Base-by-base conservation (phyloP, 306 rosid species). In the Dryas alaskensis region DNA sequence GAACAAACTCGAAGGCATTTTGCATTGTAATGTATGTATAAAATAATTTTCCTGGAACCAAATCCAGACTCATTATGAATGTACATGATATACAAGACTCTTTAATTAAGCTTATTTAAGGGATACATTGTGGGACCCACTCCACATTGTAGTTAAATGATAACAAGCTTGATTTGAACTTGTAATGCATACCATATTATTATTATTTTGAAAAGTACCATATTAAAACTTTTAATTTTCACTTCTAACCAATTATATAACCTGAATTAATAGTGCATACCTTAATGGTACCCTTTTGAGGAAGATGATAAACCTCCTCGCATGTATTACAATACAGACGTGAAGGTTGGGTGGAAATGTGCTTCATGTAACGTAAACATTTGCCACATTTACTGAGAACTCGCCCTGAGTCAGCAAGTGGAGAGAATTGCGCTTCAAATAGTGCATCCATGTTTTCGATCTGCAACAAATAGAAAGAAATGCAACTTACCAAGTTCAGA, bases 401-500 rank as follows among this genome's bases (percentile, higher is more conserved):
- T 50, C 91, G 89, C 62, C 98, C 98, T 2, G 97, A 89, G 62
- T 89, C 96, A 44, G 88, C 83, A 44, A 93, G 94, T 9, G 91
- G 80, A 60, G 98, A 93, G 82, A 93, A 93, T 54, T 93, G 98
- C 22, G 96, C 96, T 82, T 93, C 98, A 80, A 93, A 93, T 73
- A 93, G 77, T 60, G 94, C 92, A 89, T 93, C 97, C 98, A 93
- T 93, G 73, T 89, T 89, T 73, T 91, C 98, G 76, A 93, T 91
- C 98, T 93, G 93, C 72, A 76, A 69, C 75, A 85, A 58, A 68
- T 59, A 81, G 68, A 73, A 76, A 74, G 65, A 52, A 60, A 53
- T 8, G 43, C 9, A 51, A 7, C 8, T 43, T 16, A 44, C 17
- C 7, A 60, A 31, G 37, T 31, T 2, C 37, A 31, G 37, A 31